Evolutionary conservation across 192 early-diverging fungal species (phyloP).

Genomic region (Entophlyctis helioformis): DNA sequence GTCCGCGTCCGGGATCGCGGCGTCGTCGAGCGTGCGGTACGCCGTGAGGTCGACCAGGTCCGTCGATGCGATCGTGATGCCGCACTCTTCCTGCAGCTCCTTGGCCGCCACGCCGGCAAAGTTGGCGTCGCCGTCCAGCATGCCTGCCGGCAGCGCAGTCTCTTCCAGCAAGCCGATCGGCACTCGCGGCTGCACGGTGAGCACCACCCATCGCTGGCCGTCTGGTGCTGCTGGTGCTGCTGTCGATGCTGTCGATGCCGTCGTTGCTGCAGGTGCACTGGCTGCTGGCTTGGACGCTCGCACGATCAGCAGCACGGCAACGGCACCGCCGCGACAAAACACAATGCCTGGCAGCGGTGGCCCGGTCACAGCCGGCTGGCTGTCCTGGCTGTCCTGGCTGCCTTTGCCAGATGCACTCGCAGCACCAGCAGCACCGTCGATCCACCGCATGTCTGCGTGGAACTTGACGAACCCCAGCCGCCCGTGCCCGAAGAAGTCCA

Average conservation of each 20-base stretch:
- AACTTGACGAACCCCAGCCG: constrained; percentile 72
- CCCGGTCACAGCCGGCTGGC: too few species aligned
- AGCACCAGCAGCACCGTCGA: constrained; percentile 18
- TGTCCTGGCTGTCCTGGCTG: too few species aligned
- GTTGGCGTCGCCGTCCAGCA: constrained; percentile 63
- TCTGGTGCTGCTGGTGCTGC: neutral
- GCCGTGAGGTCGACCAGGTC: constrained; percentile 61
- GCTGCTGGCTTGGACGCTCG: constrained; percentile 12
- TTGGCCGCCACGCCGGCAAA: constrained; percentile 67
- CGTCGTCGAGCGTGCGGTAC: constrained; percentile 15
- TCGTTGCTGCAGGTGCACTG: neutral
- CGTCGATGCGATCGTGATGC: constrained; percentile 41
- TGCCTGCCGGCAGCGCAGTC: constrained; percentile 74
- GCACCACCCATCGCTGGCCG: constrained; percentile 40
- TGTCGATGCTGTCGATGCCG: neutral
- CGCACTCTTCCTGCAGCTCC: constrained; percentile 77
- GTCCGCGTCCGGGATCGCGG: constrained; percentile 7
- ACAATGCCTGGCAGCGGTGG: constrained; percentile 69
- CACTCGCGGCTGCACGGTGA: constrained; percentile 65
- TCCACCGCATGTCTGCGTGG: constrained; percentile 32
- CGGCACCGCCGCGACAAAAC: constrained; percentile 71
- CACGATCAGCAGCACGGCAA: constrained; percentile 59
- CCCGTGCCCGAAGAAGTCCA: constrained; percentile 53
- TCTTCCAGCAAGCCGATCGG: constrained; percentile 48
- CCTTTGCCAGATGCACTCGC: too few species aligned